These are phyloP conservation scores for Eudorina sp. DNA, from an alignment of 139 green algal genomes.

Conservation along the genomic window DNA sequence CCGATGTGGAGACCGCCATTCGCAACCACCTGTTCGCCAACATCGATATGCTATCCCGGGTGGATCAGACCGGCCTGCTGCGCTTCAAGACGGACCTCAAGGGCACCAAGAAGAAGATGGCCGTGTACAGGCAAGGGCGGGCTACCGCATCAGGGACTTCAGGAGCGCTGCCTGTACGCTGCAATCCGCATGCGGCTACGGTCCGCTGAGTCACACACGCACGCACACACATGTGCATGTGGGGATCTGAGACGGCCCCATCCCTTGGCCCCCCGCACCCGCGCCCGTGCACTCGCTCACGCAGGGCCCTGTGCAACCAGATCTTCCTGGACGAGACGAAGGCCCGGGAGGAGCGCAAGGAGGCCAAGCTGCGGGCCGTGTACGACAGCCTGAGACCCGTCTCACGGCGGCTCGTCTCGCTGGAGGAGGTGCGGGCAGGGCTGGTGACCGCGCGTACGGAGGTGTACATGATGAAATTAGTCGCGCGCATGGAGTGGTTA, in stretches of 20 bases:
- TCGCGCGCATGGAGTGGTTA: no score
- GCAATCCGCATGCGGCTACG: no score
- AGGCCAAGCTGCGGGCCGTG: background rate
- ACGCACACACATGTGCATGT: no score
- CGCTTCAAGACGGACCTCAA: background rate
- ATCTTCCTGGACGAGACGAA: constrained; percentile 26
- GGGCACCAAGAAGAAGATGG: constrained; percentile 50
- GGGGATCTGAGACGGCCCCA: no score
- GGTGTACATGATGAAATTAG: no score
- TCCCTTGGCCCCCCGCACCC: no score
- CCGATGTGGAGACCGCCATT: constrained; percentile 19
- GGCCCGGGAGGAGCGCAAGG: background rate
- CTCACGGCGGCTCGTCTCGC: background rate
- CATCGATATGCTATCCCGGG: constrained; percentile 11
- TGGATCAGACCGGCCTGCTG: background rate
- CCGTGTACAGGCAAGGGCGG: constrained; percentile 29
- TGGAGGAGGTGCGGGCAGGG: background rate
- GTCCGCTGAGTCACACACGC: no score
- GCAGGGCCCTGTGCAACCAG: constrained; percentile 46
- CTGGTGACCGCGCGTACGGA: no score
- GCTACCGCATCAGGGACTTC: no score
- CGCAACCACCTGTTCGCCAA: constrained; percentile 5
- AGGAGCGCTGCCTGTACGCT: no score
- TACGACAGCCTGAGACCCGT: constrained; percentile 2
- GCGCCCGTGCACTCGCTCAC: no score